Conservation (phyloP, 2,329 filamentous ascomycete genomes). For the Hymenoscyphus albidus region DNA sequence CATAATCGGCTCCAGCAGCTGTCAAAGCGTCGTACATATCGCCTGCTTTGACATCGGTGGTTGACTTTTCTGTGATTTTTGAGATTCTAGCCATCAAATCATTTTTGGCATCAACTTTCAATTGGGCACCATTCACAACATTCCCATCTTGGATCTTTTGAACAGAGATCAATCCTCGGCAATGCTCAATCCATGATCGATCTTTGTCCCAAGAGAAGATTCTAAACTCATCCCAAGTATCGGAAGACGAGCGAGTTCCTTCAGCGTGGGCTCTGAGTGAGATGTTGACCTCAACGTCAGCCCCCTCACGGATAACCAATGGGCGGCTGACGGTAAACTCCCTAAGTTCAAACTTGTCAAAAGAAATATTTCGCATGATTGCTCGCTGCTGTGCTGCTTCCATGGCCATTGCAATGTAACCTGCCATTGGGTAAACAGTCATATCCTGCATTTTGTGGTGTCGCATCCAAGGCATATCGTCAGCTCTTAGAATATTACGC, state of each 20-base stretch:
- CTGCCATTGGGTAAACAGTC: constrained; percentile 36
- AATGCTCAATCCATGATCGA: constrained; percentile 51
- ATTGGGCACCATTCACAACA: constrained; percentile 21
- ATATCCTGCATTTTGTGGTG: constrained; percentile 38
- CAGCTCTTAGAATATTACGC: constrained; percentile 35
- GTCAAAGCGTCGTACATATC: constrained; percentile 46
- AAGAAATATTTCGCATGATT: constrained; percentile 31
- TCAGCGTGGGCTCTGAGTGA: constrained; percentile 39
- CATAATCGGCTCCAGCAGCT: constrained; percentile 47
- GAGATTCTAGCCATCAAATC: constrained; percentile 34
- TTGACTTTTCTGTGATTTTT: constrained; percentile 31
- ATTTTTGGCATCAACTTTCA: constrained; percentile 18
- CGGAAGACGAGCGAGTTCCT: constrained; percentile 40
- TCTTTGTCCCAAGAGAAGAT: constrained; percentile 51
- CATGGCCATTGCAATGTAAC: constrained; percentile 36
- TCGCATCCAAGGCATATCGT: constrained; percentile 41
- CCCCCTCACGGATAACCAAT: constrained; percentile 46
- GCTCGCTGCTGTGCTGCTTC: constrained; percentile 34
- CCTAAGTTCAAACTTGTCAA: constrained; percentile 45
- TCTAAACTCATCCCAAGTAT: constrained; percentile 52
- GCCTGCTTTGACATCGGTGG: constrained; percentile 32
- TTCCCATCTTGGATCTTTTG: constrained; percentile 19
- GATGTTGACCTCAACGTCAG: constrained; percentile 44
- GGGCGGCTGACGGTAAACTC: constrained; percentile 49
- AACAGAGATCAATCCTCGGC: constrained; percentile 25